Evolutionary conservation across 768 basidiomycete species (phyloP).

Genomic region (Mycena capillaripes): DNA sequence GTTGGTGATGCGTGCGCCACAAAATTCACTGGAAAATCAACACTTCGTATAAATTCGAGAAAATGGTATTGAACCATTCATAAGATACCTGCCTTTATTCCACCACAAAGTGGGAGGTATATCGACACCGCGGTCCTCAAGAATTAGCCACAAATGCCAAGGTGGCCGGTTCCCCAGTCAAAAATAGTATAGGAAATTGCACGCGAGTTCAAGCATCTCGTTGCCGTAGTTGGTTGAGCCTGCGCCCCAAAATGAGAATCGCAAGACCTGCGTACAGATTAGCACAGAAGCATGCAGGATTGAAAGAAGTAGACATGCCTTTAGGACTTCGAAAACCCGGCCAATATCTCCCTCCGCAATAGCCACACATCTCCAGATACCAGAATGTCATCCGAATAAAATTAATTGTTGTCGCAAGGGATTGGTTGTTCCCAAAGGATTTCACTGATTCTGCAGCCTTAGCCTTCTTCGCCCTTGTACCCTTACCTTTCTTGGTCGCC

Average conservation of each 20-base stretch:
- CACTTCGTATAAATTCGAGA: too few species aligned
- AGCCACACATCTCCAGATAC: slow-evolving; percentile 21
- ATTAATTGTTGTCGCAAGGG: neutral
- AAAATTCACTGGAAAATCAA: too few species aligned
- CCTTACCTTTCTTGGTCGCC: neutral
- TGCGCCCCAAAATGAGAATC: slow-evolving; percentile 36
- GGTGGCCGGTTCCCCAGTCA: too few species aligned
- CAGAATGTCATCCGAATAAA: slow-evolving; percentile 21
- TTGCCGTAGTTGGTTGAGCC: slow-evolving; percentile 37
- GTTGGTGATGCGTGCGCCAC: too few species aligned
- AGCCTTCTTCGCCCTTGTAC: neutral
- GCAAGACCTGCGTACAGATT: slow-evolving; percentile 11
- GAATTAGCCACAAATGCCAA: too few species aligned
- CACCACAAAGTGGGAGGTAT: too few species aligned
- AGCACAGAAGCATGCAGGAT: neutral
- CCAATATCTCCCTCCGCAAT: slow-evolving; percentile 21
- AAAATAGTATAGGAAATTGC: slow-evolving; percentile 36
- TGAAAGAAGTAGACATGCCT: neutral
- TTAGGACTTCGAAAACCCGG: too few species aligned
- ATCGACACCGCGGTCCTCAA: too few species aligned
- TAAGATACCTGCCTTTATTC: too few species aligned
- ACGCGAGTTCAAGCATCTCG: slow-evolving; percentile 37
- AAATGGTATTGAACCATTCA: too few species aligned
- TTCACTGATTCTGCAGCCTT: slow-evolving; percentile 1
- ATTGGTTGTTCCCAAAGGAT: neutral